These are phyloP conservation scores for Triangularia setosa DNA, from an alignment of 2,329 filamentous ascomycete species.

Conservation along the genomic window DNA sequence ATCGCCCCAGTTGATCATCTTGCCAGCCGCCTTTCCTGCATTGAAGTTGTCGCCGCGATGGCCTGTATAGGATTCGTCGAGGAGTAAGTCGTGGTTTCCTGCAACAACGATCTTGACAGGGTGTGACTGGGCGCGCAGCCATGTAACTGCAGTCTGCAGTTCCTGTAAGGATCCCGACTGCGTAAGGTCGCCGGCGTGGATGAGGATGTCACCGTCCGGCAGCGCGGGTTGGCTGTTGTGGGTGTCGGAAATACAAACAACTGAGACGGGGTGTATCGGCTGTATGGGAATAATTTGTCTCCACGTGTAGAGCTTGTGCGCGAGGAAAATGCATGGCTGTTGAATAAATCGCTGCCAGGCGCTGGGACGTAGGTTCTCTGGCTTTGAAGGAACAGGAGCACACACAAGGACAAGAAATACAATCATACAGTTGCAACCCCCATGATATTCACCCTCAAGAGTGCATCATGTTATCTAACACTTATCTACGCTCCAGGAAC, in stretches of 20 bases:
- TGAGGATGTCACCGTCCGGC: slow-evolving; percentile 37
- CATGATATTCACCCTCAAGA: no score
- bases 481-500: no score
- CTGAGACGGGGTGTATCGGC: slow-evolving; percentile 13
- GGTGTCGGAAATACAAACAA: slow-evolving; percentile 42
- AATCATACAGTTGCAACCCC: no score
- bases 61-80: slow-evolving; percentile 9
- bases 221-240: slow-evolving; percentile 36
- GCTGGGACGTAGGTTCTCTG: neutral
- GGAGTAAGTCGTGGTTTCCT: slow-evolving; percentile 21
- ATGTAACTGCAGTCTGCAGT: slow-evolving; percentile 31
- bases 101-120: slow-evolving; percentile 36
- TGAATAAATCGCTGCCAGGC: neutral
- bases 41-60: neutral
- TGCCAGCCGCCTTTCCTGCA: neutral
- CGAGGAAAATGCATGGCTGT: slow-evolving; percentile 13
- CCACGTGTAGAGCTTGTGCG: slow-evolving; percentile 16
- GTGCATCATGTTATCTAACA: no score
- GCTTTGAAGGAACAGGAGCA: no score
- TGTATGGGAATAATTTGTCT: slow-evolving; percentile 1
- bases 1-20: slow-evolving; percentile 15
- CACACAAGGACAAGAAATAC: no score
- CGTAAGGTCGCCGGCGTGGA: slow-evolving; percentile 42
- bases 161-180: slow-evolving; percentile 37
- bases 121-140: slow-evolving; percentile 35